Percentiles rank a stretch among this genome's conserved stretches.
These are phyloP conservation scores for Gossypium stocksii DNA, from an alignment of 345 rosid species.

Conservation along the genomic window DNA sequence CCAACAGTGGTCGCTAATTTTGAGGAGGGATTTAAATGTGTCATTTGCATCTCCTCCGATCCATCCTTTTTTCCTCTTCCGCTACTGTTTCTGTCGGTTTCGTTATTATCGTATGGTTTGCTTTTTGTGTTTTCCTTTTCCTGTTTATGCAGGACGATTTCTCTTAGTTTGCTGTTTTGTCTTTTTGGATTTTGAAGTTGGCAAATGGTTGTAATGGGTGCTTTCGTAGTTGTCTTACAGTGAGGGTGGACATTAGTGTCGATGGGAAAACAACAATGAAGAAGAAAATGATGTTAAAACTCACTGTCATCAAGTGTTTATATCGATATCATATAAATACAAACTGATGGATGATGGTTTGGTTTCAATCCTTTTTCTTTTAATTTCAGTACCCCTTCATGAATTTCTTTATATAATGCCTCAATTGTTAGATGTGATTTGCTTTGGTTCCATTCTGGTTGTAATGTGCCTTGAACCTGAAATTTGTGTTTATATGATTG, in stretches of 20 bases:
- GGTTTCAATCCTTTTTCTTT: no score
- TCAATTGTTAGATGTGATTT: neutral
- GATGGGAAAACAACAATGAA: no score
- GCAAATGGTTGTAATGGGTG: no score
- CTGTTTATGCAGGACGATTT: neutral
- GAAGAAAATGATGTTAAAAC: no score
- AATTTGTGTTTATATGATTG: neutral
- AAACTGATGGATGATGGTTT: no score
- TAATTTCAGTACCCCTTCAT: no score
- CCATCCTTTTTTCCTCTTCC: neutral
- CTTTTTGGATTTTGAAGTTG: neutral
- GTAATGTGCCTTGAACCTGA: neutral
- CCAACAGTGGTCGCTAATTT: slow-evolving; percentile 44
- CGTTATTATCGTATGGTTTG: neutral
- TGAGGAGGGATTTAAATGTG: neutral
- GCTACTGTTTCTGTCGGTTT: slow-evolving; percentile 1
- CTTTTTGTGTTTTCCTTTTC: neutral
- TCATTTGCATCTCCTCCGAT: neutral
- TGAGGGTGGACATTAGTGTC: no score
- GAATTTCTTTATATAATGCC: no score
- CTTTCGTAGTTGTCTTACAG: no score
- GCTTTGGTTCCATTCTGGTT: neutral
- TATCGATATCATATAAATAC: no score
- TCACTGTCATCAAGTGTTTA: no score
- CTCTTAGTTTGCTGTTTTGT: neutral